Percentiles rank a stretch among this genome's conserved stretches.
These are phyloP conservation scores for Acanthamoeba royreba DNA, from an alignment of 208 protist species.

Conservation along the genomic window DNA sequence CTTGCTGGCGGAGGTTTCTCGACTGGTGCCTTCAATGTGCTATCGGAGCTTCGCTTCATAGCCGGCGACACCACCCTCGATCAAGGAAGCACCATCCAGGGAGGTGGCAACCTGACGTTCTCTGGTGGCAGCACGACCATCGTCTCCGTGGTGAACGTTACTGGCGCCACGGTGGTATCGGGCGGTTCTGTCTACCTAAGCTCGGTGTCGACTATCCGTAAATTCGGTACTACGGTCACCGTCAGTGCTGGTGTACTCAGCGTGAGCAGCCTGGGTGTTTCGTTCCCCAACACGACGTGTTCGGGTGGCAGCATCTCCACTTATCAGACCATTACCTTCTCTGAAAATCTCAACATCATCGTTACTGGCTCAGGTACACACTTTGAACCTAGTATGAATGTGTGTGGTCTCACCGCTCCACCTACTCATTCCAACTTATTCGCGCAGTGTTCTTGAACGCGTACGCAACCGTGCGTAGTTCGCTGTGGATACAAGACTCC, in stretches of 20 bases:
- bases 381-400: too few relatives aligned
- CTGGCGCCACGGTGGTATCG: neutral
- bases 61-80: neutral
- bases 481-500: neutral
- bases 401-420: too few relatives aligned
- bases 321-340: neutral
- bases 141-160: neutral
- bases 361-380: neutral
- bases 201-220: neutral
- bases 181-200: neutral
- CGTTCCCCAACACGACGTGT: neutral
- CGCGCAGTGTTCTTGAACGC: too few relatives aligned
- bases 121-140: neutral
- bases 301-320: neutral
- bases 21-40: neutral
- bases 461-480: too few relatives aligned
- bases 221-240: neutral
- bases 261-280: conserved; percentile 10
- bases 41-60: neutral
- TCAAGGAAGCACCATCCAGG: neutral
- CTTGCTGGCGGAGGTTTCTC: neutral
- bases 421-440: too few relatives aligned
- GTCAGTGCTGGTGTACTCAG: neutral
- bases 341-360: neutral
- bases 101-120: neutral